Base-by-base conservation (phyloP, 208 protist species). In the Acanthamoeba healyi region DNA sequence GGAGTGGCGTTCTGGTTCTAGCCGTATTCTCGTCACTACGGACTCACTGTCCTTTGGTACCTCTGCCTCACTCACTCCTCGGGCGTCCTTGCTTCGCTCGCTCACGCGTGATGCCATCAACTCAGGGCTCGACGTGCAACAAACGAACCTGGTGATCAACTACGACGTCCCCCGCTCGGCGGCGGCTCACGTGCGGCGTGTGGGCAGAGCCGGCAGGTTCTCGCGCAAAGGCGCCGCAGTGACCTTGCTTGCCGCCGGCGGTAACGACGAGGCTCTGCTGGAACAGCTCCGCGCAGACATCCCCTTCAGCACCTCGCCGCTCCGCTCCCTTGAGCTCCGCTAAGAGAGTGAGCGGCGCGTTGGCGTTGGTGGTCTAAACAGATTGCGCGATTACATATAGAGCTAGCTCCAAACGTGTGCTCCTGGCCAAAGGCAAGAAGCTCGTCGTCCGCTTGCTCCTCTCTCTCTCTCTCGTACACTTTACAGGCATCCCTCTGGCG, bases 111-210 rank as follows among this genome's bases (percentile, higher is more conserved):
- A 2, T n/a, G 29, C 15, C 2, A 3, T 36, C 42, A n/a, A 29
- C 42, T 10, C 32, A 84, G 74, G 99, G 98, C 99, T 99, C 94
- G 99, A 99, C 97, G 99, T 99, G 90, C 98, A 99, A 94, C 99
- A 99, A 96, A 99, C 99, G 70, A 99, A 99, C 87, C 98, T 99
- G 42, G 99, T 99, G 95, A 99, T 99, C 97, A 99, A 99, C 98
- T 99, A 99, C 97, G 99, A 99, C 95, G 96, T 99, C 26, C 99
- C 99, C 24, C 98, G 96, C n/a, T 98, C 99, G 96, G 98, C 98
- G 94, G 99, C 99, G 97, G 98, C 98, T 94, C 99, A 99, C 97
- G 98, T 99, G 82, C 98, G 98, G 84, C 86, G 99, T 89, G 99
- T 99, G 94, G 99, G 99, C 96, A 98, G 99, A 94, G 98, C 98